Evolutionary conservation across 164 flowering plant species (phyloP).

Genomic region (Dillenia suffruticosa): DNA sequence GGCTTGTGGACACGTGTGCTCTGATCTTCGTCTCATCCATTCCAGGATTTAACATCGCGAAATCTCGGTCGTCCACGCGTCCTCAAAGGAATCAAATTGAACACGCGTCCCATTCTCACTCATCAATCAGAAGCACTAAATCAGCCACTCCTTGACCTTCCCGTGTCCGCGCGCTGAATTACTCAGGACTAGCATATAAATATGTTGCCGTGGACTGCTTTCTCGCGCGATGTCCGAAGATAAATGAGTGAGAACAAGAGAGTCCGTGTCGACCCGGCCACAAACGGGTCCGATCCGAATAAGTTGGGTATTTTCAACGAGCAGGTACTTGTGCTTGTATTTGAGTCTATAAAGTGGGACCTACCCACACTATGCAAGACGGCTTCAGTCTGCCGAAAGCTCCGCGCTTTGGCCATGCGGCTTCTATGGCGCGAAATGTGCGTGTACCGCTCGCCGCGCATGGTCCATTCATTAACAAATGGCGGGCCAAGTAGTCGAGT

Average conservation of each 20-base stretch:
- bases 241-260: constrained; percentile 27
- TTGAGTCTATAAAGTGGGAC: constrained; percentile 68
- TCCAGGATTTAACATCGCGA: constrained; percentile 8
- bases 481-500: constrained; percentile 35
- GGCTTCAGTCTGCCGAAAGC: constrained; percentile 62
- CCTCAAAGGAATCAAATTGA: background rate
- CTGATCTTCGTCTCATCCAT: background rate
- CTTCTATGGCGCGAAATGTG: constrained; percentile 76
- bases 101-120: constrained; percentile 10
- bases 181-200: background rate
- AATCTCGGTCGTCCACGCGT: background rate
- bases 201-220: no score
- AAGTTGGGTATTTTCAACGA: constrained; percentile 61
- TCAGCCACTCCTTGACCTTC: constrained; percentile 2
- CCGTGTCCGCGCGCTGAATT: constrained; percentile 8
- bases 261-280: constrained; percentile 11
- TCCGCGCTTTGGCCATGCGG: constrained; percentile 64
- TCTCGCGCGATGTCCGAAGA: background rate
- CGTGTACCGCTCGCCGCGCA: constrained; percentile 56
- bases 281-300: constrained; percentile 18
- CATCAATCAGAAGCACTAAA: background rate
- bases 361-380: constrained; percentile 41
- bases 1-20: background rate
- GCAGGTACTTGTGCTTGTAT: constrained; percentile 48
- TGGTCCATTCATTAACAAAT: constrained; percentile 34